Percentiles rank a stretch among this genome's conserved stretches.
These are phyloP conservation scores for Sarocladium brachiariae DNA, from an alignment of 2,329 filamentous ascomycete species.

Conservation along the genomic window DNA sequence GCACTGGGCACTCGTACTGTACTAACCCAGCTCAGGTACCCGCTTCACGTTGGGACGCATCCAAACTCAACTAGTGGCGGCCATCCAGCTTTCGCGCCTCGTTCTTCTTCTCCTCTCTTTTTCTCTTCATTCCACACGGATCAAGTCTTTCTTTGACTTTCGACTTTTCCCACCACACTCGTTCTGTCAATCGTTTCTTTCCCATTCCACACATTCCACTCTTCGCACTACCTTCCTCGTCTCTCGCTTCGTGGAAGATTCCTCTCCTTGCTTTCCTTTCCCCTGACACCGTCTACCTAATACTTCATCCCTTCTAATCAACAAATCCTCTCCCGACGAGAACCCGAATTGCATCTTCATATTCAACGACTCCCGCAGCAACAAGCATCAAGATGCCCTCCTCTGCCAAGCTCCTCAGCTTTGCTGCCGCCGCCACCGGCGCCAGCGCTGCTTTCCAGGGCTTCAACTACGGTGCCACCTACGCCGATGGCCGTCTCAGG, in stretches of 20 bases:
- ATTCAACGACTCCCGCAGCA: not conserved
- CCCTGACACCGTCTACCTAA: too few relatives aligned
- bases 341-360: not conserved
- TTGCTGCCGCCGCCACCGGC: constrained; percentile 27
- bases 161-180: constrained; percentile 8
- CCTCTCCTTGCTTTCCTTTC: not conserved
- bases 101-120: not conserved
- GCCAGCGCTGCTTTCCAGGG: constrained; percentile 44
- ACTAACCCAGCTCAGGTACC: constrained; percentile 1
- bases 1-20: too few relatives aligned
- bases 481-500: constrained; percentile 54
- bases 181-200: constrained; percentile 1
- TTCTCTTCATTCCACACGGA: constrained; percentile 1
- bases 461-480: constrained; percentile 67
- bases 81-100: not conserved
- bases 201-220: constrained; percentile 1
- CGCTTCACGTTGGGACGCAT: constrained; percentile 1
- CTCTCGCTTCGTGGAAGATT: constrained; percentile 10
- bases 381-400: constrained; percentile 25
- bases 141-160: constrained; percentile 4
- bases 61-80: constrained; percentile 4
- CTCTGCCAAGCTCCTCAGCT: constrained; percentile 22
- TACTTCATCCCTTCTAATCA: too few relatives aligned
- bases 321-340: not conserved
- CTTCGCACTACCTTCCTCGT: constrained; percentile 6